Evolutionary conservation across 1,284 basidiomycete genomes (phyloP), one percentile per base, ranked within the genome.

Genomic region (Pseudozyma sp.): DNA sequence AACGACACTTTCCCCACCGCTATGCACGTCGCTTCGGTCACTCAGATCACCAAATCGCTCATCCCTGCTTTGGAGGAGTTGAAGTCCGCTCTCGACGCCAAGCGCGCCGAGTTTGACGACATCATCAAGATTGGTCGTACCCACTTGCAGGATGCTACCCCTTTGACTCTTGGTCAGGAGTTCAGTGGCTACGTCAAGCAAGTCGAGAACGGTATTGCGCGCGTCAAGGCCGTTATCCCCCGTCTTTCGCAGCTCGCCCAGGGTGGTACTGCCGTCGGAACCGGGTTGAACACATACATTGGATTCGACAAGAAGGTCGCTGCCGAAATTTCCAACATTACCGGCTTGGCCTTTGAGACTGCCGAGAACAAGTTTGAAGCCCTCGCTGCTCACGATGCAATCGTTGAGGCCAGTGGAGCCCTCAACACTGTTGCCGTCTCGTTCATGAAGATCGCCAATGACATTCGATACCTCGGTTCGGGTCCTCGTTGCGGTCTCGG

Each of bases 301-400:
- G 97, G 97, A 57, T 99, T 99, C 84, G 97, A 99, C 87, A 91
- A 92, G 80, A 95, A 93, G 86, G 90, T 99, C 67, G 97, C 97
- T 18, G 89, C 89, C 35, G 94, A 97, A 86, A 93, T 99, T 80
- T 92, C 94, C 75, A 93, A 92, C 86, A 88, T 98, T 64, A 96
- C 95, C 47, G 94, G 95, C 10, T 87, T 94, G 59, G 87, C 92
- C 69, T 99, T 99, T 87, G 89, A 93, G 87, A 99, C 97, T 52
- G 96, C 97, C 19, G 96, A 96, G 21, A 99, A 99, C 90, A 99
- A 99, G 93, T 99, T 99, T 79, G 97, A 99, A 87, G 96, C 95
- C 5, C 90, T 99, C 61, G 97, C 97, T 35, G 89, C 93, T 18
- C 97, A 99, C 86, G 97, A 99, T 86, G 97, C 97, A 4, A 90